Conservation (phyloP, 345 rosid species). For the Linum trigynum region DNA sequence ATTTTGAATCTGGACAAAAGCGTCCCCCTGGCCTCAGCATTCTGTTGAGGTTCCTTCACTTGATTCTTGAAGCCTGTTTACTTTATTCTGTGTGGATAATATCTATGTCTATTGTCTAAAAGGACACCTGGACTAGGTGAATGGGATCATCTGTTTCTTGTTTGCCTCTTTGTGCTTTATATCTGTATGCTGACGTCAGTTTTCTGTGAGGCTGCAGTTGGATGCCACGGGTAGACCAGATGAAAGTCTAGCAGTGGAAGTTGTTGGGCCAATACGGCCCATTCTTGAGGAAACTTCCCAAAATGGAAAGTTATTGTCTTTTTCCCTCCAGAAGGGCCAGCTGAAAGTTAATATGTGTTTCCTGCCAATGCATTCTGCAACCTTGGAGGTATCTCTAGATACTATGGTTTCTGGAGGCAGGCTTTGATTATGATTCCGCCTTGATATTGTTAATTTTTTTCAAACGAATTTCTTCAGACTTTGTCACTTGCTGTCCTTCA, state of each 20-base stretch:
- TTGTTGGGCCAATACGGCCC: conserved; percentile 55
- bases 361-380: conserved; percentile 71
- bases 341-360: conserved; percentile 66
- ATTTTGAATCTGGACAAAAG: neutral
- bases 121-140: neutral
- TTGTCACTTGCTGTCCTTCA: conserved; percentile 12
- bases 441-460: conserved; percentile 2
- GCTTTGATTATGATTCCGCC: conserved; percentile 3
- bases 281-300: conserved; percentile 43
- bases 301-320: conserved; percentile 62
- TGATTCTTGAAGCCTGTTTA: neutral
- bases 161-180: neutral
- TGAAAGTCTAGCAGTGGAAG: conserved; percentile 77
- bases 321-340: conserved; percentile 88
- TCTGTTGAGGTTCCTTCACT: neutral
- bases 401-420: neutral
- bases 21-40: no score
- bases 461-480: neutral
- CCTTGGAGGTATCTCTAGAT: conserved; percentile 61
- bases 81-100: neutral
- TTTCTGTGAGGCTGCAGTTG: conserved; percentile 45
- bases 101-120: neutral
- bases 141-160: conserved; percentile 4
- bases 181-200: conserved; percentile 10
- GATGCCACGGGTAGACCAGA: conserved; percentile 87